Evolutionary conservation across 768 basidiomycete genomes (phyloP).

Genomic region (Lenzites betulinus): DNA sequence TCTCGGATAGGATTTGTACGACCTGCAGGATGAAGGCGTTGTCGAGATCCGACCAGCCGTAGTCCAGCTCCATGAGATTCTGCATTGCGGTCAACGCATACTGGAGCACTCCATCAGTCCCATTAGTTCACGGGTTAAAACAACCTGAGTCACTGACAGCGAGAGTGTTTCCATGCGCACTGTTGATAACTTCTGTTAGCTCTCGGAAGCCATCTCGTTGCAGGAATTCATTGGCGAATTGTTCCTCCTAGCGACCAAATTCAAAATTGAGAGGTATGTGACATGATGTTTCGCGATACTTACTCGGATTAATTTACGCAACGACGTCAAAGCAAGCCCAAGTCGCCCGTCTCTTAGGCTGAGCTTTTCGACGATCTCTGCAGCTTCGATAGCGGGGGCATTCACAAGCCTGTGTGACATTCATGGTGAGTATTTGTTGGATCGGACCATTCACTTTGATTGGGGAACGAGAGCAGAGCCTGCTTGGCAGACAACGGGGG

Average conservation of each 20-base stretch:
- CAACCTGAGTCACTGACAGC: constrained; percentile 53
- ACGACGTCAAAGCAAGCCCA: constrained; percentile 69
- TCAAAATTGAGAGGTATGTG: not conserved
- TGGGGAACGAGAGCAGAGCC: too few species aligned
- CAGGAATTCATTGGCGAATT: constrained; percentile 80
- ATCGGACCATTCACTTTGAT: too few species aligned
- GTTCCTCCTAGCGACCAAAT: constrained; percentile 61
- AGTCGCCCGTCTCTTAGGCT: constrained; percentile 58
- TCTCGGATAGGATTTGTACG: constrained; percentile 75
- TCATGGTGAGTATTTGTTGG: too few species aligned
- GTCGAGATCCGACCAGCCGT: constrained; percentile 78
- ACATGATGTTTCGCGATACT: constrained; percentile 21
- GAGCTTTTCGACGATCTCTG: constrained; percentile 74
- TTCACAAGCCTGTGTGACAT: constrained; percentile 73
- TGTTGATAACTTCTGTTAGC: constrained; percentile 68
- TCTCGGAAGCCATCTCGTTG: constrained; percentile 68
- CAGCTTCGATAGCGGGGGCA: constrained; percentile 77
- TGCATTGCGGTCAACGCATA: constrained; percentile 87
- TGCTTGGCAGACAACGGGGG: not conserved
- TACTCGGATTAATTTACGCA: constrained; percentile 81
- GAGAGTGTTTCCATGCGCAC: constrained; percentile 77
- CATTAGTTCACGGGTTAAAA: not conserved
- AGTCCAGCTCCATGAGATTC: constrained; percentile 84
- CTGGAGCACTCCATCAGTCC: constrained; percentile 38
- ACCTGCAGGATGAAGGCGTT: constrained; percentile 74